These are phyloP conservation scores for Phaffia tasmanica DNA, from an alignment of 768 basidiomycete genomes.

Conservation along the genomic window DNA sequence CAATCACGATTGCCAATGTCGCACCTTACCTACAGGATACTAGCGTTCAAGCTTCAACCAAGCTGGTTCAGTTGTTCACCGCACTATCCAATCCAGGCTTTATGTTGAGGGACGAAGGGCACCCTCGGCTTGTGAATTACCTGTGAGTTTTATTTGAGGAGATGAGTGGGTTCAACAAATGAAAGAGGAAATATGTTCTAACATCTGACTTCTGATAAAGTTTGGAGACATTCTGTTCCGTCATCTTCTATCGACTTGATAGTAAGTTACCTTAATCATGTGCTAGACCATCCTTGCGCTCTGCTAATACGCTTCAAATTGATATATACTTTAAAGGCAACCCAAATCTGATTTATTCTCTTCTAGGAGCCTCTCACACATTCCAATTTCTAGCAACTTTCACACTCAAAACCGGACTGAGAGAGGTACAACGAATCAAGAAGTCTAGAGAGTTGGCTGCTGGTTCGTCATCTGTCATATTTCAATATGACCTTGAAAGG, in stretches of 20 bases:
- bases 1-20: constrained; percentile 77
- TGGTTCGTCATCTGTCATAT: constrained; percentile 20
- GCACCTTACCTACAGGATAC: constrained; percentile 77
- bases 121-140: constrained; percentile 83
- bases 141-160: constrained; percentile 47
- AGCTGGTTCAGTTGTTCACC: constrained; percentile 75
- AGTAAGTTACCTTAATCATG: constrained; percentile 27
- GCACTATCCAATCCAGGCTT: constrained; percentile 86
- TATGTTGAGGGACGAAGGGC: constrained; percentile 84
- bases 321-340: constrained; percentile 47
- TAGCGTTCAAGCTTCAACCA: constrained; percentile 65
- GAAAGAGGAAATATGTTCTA: neutral
- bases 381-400: constrained; percentile 90
- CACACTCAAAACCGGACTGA: constrained; percentile 70
- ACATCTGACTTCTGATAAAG: constrained; percentile 27
- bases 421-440: constrained; percentile 68
- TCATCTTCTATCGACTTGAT: constrained; percentile 61
- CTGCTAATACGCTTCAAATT: neutral
- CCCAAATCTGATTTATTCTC: constrained; percentile 73
- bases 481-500: too few species aligned
- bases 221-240: constrained; percentile 78
- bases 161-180: neutral
- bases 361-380: constrained; percentile 67
- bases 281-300: neutral
- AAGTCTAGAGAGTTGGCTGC: constrained; percentile 46